Base-by-base conservation (phyloP, 2,329 filamentous ascomycete species). In the Fusarium udum region DNA sequence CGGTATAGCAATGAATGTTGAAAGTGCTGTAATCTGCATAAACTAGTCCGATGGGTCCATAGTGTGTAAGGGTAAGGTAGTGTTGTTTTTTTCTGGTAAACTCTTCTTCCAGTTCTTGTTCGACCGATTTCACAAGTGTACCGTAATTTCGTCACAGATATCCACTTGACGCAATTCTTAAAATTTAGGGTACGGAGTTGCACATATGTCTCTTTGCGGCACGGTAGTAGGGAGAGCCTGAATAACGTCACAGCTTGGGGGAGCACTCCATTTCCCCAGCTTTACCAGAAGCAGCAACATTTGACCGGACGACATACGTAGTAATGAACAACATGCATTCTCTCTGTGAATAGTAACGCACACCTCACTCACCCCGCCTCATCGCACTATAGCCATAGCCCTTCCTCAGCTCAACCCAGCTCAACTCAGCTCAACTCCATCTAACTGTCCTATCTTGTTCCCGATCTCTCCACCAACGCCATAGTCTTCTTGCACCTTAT, bases 131-230 rank as follows among this genome's bases (percentile, higher is more conserved):
- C n/a, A 36, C 31, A 36, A 49, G 26, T 31, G 20, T 22, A 59
- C 24, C 36, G 58, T 57, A 46, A 51, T 51, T 46, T 60, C 45
- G 34, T 70, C 64, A 69, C 58, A 31, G 42, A 14, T 52, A 48
- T 28, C 34, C 24, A 64, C 15, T 73, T 73, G 58, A 73, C 71
- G 61, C 70, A 64, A 73, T 71, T 16, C 40, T 48, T 51, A 53
- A 51, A 57, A 24, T 55, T 32, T 57, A 48, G 40, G 22, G 22
- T 28, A 48, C 6, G 18, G 28, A 22, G 34, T 43, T 36, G 49
- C n/a, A 52, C 18, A 34, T 34, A 55, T 64, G 51, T 42, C 46
- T 40, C 65, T 62, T 42, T 51, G 55, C 45, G 70, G 71, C 61
- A 61, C 57, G 45, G 53, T 24, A 45, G 36, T 36, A 53, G n/a